A percentile compares a stretch with the other conserved stretches of the same genome.
Conservation (phyloP, 345 rosid genomes). For the Mercurialis annua region DNA sequence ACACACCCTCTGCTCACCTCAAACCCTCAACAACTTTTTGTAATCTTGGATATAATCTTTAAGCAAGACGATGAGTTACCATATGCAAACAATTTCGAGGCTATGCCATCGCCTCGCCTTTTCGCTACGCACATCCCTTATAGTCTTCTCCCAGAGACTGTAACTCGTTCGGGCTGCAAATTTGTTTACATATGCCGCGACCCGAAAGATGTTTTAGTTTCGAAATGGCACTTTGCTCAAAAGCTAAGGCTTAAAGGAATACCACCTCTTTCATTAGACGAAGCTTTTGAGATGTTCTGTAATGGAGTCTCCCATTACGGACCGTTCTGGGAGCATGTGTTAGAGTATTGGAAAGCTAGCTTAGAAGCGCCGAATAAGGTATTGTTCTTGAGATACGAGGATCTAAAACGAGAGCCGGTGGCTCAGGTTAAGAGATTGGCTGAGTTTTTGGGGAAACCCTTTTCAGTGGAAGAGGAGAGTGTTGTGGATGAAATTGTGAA, state of each 20-base stretch:
- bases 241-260: background rate
- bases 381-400: too few species aligned
- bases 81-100: too few species aligned
- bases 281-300: background rate
- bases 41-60: too few species aligned
- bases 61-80: too few species aligned
- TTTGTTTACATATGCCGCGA: background rate
- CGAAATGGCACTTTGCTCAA: background rate
- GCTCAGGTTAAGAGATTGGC: background rate
- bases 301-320: background rate
- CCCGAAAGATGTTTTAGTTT: background rate
- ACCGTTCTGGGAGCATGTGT: too few species aligned
- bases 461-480: background rate
- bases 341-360: too few species aligned
- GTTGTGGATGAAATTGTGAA: background rate
- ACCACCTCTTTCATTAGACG: background rate
- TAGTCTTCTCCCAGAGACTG: background rate
- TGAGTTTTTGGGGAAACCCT: background rate
- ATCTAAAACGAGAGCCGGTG: too few species aligned
- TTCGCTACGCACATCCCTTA: conserved; percentile 1
- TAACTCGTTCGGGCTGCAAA: background rate
- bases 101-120: too few species aligned
- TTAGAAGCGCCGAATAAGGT: too few species aligned
- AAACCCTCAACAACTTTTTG: too few species aligned
- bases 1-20: too few species aligned